These are phyloP conservation scores for Rosa multiflora DNA, from an alignment of 306 rosid species.

Conservation along the genomic window DNA sequence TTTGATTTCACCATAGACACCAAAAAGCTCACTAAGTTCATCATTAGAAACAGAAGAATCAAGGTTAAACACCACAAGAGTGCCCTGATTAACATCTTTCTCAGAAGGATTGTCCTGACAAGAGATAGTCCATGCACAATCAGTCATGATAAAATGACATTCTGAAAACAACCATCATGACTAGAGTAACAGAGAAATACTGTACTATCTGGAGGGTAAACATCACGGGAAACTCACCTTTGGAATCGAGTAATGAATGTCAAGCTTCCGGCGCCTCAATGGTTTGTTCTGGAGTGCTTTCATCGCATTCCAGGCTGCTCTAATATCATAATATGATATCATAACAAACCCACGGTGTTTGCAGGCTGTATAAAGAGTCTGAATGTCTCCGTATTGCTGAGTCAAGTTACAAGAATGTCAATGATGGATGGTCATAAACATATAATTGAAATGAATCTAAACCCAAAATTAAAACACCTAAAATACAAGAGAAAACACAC, in stretches of 20 bases:
- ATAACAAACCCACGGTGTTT: constrained; percentile 52
- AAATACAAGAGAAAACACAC: constrained; percentile 10
- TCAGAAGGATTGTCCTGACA: constrained; percentile 48
- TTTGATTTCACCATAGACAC: constrained; percentile 49
- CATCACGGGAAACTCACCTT: constrained; percentile 20
- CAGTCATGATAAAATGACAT: background rate
- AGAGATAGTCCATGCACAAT: constrained; percentile 14
- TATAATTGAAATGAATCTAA: constrained; percentile 9
- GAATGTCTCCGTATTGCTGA: constrained; percentile 47
- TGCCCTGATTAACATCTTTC: constrained; percentile 47
- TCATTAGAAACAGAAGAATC: constrained; percentile 46
- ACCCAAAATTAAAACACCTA: background rate
- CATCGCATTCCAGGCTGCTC: constrained; percentile 43
- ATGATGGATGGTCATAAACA: background rate
- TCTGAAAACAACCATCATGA: background rate
- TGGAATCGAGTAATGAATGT: constrained; percentile 40
- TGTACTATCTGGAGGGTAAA: background rate
- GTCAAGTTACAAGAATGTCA: background rate
- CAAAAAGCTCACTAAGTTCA: constrained; percentile 35
- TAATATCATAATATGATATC: constrained; percentile 47
- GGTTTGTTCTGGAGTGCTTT: constrained; percentile 42
- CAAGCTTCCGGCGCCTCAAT: constrained; percentile 41
- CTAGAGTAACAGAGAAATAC: background rate
- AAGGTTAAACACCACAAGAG: constrained; percentile 45
- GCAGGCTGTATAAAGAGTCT: constrained; percentile 46